Conservation (phyloP, 257 asterid species). For the Prunella vulgaris region DNA sequence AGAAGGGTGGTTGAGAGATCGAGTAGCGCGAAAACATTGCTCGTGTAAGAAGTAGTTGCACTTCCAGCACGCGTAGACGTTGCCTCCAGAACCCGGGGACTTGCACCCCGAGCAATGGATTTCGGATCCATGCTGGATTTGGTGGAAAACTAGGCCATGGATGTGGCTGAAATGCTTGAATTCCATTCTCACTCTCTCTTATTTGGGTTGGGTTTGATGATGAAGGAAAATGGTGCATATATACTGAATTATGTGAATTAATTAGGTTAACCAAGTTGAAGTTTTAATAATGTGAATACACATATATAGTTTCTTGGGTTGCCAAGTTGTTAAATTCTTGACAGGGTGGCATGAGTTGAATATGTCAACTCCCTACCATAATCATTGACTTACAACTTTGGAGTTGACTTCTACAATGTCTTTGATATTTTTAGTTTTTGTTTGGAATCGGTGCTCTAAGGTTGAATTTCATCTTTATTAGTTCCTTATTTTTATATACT, state of each 20-base stretch:
- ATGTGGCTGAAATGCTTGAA: constrained; percentile 63
- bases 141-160: constrained; percentile 53
- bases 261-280: constrained; percentile 24
- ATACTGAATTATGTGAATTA: constrained; percentile 15
- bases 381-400: constrained; percentile 18
- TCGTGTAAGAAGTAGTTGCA: constrained; percentile 61
- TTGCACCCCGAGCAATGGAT: constrained; percentile 63
- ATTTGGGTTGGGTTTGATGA: background rate
- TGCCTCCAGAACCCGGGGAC: constrained; percentile 33
- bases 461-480: background rate
- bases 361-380: constrained; percentile 18
- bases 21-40: constrained; percentile 48
- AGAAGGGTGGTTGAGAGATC: constrained; percentile 45
- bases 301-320: background rate
- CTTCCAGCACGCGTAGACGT: constrained; percentile 47
- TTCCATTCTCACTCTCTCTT: constrained; percentile 27
- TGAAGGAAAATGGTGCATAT: background rate
- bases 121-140: constrained; percentile 38
- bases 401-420: constrained; percentile 25
- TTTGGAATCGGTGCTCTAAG: background rate
- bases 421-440: background rate
- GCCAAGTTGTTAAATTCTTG: constrained; percentile 25
- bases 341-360: constrained; percentile 15
- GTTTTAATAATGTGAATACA: constrained; percentile 9
- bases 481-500: too few relatives aligned